Evolutionary conservation across 768 basidiomycete genomes (phyloP).

Genomic region (Neoboletus brunneissimus): DNA sequence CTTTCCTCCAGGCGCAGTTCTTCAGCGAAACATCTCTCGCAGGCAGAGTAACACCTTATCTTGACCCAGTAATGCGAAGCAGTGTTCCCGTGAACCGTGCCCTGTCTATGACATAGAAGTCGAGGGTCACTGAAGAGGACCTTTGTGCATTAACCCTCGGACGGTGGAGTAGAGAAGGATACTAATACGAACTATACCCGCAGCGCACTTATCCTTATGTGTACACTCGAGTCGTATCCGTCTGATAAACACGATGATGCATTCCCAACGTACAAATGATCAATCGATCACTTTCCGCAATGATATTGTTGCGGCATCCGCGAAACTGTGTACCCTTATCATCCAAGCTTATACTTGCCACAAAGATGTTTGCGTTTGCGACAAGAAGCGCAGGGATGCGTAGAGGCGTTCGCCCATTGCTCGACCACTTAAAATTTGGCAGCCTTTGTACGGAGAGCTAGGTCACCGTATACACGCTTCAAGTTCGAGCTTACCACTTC

Average conservation of each 20-base stretch:
- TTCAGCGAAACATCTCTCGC: neutral
- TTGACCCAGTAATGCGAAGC: neutral
- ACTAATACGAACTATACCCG: neutral
- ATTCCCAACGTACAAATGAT: neutral
- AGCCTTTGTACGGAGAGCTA: neutral
- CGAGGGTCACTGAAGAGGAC: neutral
- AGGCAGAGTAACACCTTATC: neutral
- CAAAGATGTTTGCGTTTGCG: no score
- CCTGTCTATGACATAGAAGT: neutral
- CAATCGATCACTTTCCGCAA: neutral
- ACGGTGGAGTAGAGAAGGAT: neutral
- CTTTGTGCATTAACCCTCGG: neutral
- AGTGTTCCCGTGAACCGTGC: neutral
- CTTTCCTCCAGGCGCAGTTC: constrained; percentile 15
- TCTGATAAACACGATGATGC: neutral
- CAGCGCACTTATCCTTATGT: no score
- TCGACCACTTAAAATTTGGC: no score
- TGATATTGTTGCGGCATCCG: neutral
- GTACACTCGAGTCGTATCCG: neutral
- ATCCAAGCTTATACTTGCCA: neutral
- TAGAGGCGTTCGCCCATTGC: neutral
- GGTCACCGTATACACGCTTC: neutral
- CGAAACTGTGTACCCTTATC: no score
- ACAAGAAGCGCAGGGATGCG: no score
- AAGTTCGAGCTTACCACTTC: neutral